Evolutionary conservation across 1,284 basidiomycete species (phyloP), one percentile per base, ranked within the genome.

Genomic region (Pseudozyma hubeiensis): DNA sequence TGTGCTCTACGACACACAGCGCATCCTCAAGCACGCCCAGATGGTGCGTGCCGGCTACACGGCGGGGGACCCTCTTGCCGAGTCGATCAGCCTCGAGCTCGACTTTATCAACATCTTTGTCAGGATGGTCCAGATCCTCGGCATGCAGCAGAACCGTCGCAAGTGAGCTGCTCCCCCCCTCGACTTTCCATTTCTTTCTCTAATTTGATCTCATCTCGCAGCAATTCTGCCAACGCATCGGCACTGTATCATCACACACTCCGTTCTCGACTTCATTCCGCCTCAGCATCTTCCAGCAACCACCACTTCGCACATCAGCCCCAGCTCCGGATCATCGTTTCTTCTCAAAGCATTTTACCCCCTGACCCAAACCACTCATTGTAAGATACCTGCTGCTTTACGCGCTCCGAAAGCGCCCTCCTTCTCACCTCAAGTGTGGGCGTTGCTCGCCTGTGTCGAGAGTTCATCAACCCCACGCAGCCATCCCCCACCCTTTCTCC

Each of bases 1-100:
- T 78, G 91, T 94, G 16, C 89, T 95, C 34, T 95, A 90, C 80
- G 93, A 95, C 91, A 83, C 92, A 89, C 83, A 93, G 90, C 30
- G 93, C 84, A 92, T 95, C 54, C 84, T 95, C 57, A 87, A 89
- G 40, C 90, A 93, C 75, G 93, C 90, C 29, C 88, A 91, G 40
- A 82, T 92, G 84, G 91, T 89, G 17, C 89, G 93, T 79, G 86
- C 87, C 61, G 93, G 93, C 51, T 77, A 86, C 43, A 88, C 92
- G 75, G 87, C 88, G 49, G 86, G 88, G 17, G 93, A 96, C 84
- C 90, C 93, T 7, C 86, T 95, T 70, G 90, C 88, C 64, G 93
- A 95, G 85, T 89, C 91, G 10, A 84, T 86, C 59, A 87, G 90
- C 53, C 87, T 94, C 48, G 90, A 94, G 82, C 88, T 96, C 58